phyloP scores from a whole-genome alignment of 1,284 basidiomycete genomes.

The Puccinia polysora region DNA sequence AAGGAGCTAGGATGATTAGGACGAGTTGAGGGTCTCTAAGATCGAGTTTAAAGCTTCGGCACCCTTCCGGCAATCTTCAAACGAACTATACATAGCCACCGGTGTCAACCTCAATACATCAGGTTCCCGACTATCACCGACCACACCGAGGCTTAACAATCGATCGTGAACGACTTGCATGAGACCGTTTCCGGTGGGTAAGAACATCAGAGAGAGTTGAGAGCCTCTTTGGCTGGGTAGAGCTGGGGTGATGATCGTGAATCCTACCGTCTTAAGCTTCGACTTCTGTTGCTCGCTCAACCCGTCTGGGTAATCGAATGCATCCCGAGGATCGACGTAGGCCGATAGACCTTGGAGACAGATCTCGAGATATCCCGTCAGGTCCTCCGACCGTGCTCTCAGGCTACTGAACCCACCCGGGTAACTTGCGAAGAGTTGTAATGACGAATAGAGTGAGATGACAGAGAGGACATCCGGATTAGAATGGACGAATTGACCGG shows the following conservation, averaged over 20 bases:
- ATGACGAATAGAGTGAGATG: constrained; percentile 71
- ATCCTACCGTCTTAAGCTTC: constrained; percentile 56
- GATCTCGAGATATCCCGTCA: constrained; percentile 38
- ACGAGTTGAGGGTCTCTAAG: constrained; percentile 29
- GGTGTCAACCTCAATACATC: constrained; percentile 84
- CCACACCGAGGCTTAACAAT: constrained; percentile 67
- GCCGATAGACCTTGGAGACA: constrained; percentile 53
- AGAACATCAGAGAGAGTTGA: constrained; percentile 76
- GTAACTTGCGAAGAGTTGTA: constrained; percentile 65
- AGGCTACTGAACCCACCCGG: constrained; percentile 39
- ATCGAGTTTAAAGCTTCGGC: constrained; percentile 62
- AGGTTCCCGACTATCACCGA: constrained; percentile 82
- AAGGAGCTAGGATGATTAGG: not conserved
- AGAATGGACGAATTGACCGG: constrained; percentile 91
- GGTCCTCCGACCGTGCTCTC: constrained; percentile 1
- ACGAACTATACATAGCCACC: constrained; percentile 74
- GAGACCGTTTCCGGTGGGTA: constrained; percentile 60
- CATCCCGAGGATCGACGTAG: constrained; percentile 48
- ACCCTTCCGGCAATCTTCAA: constrained; percentile 68
- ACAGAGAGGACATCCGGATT: constrained; percentile 80
- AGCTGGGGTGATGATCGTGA: constrained; percentile 81
- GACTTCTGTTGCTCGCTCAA: constrained; percentile 42
- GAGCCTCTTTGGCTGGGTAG: constrained; percentile 65
- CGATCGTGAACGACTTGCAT: constrained; percentile 69
- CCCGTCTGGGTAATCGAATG: constrained; percentile 48